Evolutionary conservation across 768 basidiomycete genomes (phyloP).

Genomic region (Lyophyllum atratum): DNA sequence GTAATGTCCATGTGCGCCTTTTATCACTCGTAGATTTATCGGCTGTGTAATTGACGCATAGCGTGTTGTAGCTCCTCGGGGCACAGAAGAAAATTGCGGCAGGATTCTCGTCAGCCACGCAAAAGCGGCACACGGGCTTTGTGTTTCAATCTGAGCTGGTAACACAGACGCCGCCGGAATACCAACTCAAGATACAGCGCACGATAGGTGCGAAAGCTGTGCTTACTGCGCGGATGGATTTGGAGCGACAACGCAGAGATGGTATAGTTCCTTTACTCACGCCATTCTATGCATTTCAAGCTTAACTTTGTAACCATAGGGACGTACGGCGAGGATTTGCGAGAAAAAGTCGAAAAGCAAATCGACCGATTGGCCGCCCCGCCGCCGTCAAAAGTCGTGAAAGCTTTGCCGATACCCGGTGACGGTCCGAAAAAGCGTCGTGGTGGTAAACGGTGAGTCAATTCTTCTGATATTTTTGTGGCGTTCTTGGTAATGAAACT

Average conservation of each 20-base stretch:
- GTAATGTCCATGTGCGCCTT: slow-evolving; percentile 85
- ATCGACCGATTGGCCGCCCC: slow-evolving; percentile 92
- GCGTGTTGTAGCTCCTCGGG: slow-evolving; percentile 72
- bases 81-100: slow-evolving; percentile 91
- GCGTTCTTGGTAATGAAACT: not conserved
- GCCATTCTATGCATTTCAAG: not conserved
- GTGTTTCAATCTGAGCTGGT: slow-evolving; percentile 94
- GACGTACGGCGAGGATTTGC: slow-evolving; percentile 76
- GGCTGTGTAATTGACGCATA: not conserved
- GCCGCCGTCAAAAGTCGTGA: slow-evolving; percentile 89
- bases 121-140: slow-evolving; percentile 94
- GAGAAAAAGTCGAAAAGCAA: slow-evolving; percentile 91
- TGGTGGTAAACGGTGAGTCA: slow-evolving; percentile 84
- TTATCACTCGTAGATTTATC: not conserved
- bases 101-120: slow-evolving; percentile 86
- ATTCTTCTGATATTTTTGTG: slow-evolving; percentile 5
- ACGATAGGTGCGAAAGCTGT: slow-evolving; percentile 92
- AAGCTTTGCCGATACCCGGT: slow-evolving; percentile 91
- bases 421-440: slow-evolving; percentile 95
- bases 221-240: slow-evolving; percentile 90
- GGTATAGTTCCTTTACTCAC: slow-evolving; percentile 45
- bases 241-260: slow-evolving; percentile 81
- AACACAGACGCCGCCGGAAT: slow-evolving; percentile 82
- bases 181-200: slow-evolving; percentile 88
- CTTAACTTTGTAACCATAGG: slow-evolving; percentile 39